Conservation (phyloP, 164 flowering plant genomes). For the Kingdonia uniflora region DNA sequence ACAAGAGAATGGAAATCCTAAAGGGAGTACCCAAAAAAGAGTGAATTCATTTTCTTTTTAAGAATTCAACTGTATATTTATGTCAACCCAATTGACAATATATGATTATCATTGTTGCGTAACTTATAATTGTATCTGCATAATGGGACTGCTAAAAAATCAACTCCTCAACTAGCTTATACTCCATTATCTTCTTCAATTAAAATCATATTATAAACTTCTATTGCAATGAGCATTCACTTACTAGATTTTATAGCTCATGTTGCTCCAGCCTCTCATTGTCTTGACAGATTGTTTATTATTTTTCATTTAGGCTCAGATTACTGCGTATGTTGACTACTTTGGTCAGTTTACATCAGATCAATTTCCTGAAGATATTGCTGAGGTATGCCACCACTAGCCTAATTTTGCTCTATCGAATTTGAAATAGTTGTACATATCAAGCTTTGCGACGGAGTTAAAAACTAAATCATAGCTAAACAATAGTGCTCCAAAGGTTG, state of each 20-base stretch:
- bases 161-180: neutral
- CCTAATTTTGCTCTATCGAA: neutral
- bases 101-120: no score
- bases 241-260: neutral
- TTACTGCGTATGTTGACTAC: slow-evolving; percentile 82
- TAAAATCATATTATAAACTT: neutral
- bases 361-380: slow-evolving; percentile 79
- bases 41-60: no score
- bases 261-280: neutral
- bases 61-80: no score
- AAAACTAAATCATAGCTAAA: no score
- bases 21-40: no score
- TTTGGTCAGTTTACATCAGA: slow-evolving; percentile 93
- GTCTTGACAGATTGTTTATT: neutral
- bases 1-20: no score
- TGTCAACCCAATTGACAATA: no score
- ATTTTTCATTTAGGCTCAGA: slow-evolving; percentile 50
- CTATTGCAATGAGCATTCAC: neutral
- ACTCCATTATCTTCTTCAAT: neutral
- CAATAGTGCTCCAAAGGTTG: no score
- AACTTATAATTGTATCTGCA: neutral
- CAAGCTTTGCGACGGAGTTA: no score
- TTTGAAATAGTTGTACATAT: no score
- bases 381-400: slow-evolving; percentile 60
- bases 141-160: neutral